A percentile compares a stretch with the other conserved stretches of the same genome.
Conservation (phyloP, 768 basidiomycete genomes). For the Tylopilus subfusipes region DNA sequence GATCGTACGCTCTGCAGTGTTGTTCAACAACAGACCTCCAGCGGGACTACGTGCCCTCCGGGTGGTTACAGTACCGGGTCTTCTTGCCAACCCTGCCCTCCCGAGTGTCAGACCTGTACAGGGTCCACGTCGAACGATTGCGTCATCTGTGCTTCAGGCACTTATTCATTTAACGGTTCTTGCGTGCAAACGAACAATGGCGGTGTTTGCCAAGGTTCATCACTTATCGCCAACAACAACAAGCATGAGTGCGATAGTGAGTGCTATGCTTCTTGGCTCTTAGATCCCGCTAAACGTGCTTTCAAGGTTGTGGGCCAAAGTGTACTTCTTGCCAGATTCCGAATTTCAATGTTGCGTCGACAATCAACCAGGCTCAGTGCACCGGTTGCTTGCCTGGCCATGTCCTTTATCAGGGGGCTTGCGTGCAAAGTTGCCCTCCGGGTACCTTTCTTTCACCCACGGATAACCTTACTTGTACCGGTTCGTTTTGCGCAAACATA, state of each 20-base stretch:
- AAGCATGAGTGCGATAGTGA: slow-evolving; percentile 83
- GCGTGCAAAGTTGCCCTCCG: slow-evolving; percentile 65
- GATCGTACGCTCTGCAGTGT: slow-evolving; percentile 66
- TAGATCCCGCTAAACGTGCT: not conserved
- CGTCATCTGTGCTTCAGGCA: slow-evolving; percentile 59
- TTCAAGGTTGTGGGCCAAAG: slow-evolving; percentile 72
- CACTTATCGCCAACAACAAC: slow-evolving; percentile 72
- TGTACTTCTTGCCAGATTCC: slow-evolving; percentile 77
- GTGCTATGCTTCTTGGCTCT: not conserved
- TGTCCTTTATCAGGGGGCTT: slow-evolving; percentile 66
- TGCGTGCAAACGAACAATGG: slow-evolving; percentile 64
- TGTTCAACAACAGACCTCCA: slow-evolving; percentile 44
- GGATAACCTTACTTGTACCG: slow-evolving; percentile 70
- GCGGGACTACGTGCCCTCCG: slow-evolving; percentile 58
- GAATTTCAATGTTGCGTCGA: slow-evolving; percentile 66
- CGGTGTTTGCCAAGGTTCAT: slow-evolving; percentile 72
- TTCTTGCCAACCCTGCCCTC: slow-evolving; percentile 56
- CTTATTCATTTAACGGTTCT: slow-evolving; percentile 59
- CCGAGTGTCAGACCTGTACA: slow-evolving; percentile 67
- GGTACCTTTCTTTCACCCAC: slow-evolving; percentile 69
- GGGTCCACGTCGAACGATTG: slow-evolving; percentile 70
- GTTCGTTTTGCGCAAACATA: slow-evolving; percentile 40
- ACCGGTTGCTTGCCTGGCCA: slow-evolving; percentile 76
- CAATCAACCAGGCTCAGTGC: slow-evolving; percentile 63
- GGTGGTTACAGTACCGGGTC: slow-evolving; percentile 60